Base-by-base conservation (phyloP, 75 land plant species). In the Ceratopteris richardii region DNA sequence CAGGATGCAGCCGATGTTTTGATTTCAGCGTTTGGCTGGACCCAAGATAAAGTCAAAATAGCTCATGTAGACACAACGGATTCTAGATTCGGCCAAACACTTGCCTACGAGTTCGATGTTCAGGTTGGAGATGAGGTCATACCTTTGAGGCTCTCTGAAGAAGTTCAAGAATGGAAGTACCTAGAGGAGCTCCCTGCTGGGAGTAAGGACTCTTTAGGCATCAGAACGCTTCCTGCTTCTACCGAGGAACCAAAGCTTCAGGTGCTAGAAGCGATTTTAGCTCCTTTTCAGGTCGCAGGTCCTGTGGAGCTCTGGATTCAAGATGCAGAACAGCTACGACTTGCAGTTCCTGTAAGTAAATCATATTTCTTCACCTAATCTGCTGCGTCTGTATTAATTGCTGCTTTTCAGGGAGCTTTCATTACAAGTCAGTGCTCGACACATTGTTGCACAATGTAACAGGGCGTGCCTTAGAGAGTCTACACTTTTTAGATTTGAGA, bases 281-380 rank as follows among this genome's bases (percentile, higher is more conserved):
- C 84, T 0, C 98, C 93, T 21, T 93, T 93, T 62, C 82, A 93
- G 69, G 48, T 94, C 40, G 82, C 98, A 22, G 93, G 98, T 0
- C 98, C 98, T 2, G 84, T 93, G 71, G 98, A 93, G 71, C 77
- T 93, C 16, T 88, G 98, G 98, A 87, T 93, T 58, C 93, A 93
- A 42, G 98, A 93, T 77, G 98, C 77, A 3, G 76, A 94, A 25
- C 79, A 89, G 47, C 73, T 94, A 73, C 69, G 96, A 26, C 69
- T 94, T 51, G 68, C 98, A 0, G 53, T 94, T 50, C 98, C 98
- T 26, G 98, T 94, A 63, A 72, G 80, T 60, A 47, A 19, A 22
- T 7, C 24, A 10, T n/a, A 9, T 14, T 14, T 14, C 14, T 14
- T 9, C 42, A 40, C 42, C 14, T 9, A 9, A 9, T 9, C 14